Conservation (phyloP, 1,284 basidiomycete species). For the Cryptococcus maquisensis region DNA sequence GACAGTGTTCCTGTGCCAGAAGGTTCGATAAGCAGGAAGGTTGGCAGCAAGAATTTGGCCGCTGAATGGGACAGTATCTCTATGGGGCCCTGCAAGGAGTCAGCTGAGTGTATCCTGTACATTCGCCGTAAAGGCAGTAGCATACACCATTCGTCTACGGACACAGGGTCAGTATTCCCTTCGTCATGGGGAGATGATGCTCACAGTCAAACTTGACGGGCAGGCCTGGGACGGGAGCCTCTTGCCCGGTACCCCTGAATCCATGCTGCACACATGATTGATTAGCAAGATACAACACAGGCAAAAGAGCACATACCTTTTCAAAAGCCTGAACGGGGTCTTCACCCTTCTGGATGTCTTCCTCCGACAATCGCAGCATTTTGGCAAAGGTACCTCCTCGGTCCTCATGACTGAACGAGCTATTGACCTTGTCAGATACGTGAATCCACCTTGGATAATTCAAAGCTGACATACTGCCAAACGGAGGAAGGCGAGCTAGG, state of each 20-base stretch:
- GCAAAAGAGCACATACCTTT: background rate
- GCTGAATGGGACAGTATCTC: too few species aligned
- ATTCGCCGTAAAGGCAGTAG: too few species aligned
- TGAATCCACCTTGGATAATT: too few species aligned
- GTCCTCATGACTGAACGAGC: constrained; percentile 8
- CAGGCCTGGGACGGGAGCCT: constrained; percentile 9
- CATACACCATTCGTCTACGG: too few species aligned
- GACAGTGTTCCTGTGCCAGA: background rate
- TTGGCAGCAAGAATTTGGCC: too few species aligned
- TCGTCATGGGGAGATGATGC: background rate
- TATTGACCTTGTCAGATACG: background rate
- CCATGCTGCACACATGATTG: constrained; percentile 2
- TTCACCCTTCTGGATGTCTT: constrained; percentile 12
- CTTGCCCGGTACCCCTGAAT: constrained; percentile 7
- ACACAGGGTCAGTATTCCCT: too few species aligned
- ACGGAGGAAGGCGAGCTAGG: too few species aligned
- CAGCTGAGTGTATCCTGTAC: too few species aligned
- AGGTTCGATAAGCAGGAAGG: too few species aligned
- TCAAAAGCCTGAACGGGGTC: constrained; percentile 5
- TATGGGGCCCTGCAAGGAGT: too few species aligned
- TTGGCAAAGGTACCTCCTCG: constrained; percentile 6
- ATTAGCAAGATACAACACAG: background rate
- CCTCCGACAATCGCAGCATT: background rate
- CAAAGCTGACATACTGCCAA: too few species aligned
- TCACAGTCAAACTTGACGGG: constrained; percentile 16